Conservation (phyloP, 1,284 basidiomycete species). For the Cutaneotrichosporon cutaneum region DNA sequence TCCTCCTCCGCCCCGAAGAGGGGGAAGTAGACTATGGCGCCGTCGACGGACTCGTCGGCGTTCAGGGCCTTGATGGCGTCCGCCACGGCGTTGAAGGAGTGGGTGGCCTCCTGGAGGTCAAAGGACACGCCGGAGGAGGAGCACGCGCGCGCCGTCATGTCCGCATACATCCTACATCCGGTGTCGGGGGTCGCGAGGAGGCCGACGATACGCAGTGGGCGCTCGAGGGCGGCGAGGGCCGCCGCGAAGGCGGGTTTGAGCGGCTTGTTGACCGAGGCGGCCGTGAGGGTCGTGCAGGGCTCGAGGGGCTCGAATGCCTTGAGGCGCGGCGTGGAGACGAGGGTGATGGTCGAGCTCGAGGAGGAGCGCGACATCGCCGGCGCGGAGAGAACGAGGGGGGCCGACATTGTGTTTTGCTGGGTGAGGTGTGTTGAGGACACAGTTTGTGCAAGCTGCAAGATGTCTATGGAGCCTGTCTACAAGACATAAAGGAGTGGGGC, state of each 20-base stretch:
- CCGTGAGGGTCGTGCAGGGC: conserved; percentile 15
- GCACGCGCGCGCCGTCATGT: conserved; percentile 28
- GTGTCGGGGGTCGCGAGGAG: conserved; percentile 32
- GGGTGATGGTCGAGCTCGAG: conserved; percentile 19
- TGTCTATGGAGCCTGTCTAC: too few species aligned
- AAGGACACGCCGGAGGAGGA: conserved; percentile 23
- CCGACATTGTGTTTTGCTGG: not conserved
- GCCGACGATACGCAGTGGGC: conserved; percentile 31
- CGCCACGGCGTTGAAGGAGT: conserved; percentile 17
- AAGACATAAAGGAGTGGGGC: not conserved
- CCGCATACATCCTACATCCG: conserved; percentile 35
- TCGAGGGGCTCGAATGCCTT: conserved; percentile 2
- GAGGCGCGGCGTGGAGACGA: conserved; percentile 19
- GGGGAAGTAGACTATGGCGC: conserved; percentile 35
- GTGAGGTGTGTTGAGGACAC: not conserved
- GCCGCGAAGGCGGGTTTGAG: conserved; percentile 18
- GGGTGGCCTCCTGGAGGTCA: conserved; percentile 19
- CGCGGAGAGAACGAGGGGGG: not conserved
- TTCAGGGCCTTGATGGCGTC: conserved; percentile 23
- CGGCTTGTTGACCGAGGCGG: conserved; percentile 13
- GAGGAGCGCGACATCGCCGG: conserved; percentile 23
- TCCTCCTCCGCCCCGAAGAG: conserved; percentile 29
- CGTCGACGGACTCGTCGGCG: conserved; percentile 28
- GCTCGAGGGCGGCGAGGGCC: conserved; percentile 17
- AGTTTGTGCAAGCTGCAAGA: too few species aligned